A percentile compares a stretch with the other conserved stretches of the same genome.
Evolutionary conservation across 768 basidiomycete species (phyloP).

Genomic region (Suillus alpinus): DNA sequence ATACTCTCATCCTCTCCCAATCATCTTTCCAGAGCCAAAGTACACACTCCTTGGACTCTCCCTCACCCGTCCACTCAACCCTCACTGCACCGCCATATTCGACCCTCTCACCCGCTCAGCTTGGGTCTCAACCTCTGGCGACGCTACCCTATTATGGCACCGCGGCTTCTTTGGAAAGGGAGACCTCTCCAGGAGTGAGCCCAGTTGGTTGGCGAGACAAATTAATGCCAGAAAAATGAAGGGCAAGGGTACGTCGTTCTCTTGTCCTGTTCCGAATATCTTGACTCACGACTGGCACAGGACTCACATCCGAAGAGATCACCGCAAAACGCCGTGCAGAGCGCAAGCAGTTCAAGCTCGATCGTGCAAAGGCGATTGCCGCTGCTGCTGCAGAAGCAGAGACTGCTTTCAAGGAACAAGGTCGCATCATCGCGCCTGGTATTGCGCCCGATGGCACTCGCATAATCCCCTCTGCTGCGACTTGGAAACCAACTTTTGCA

Average conservation of each 20-base stretch:
- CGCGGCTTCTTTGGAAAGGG: background rate
- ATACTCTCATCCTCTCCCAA: slow-evolving; percentile 71
- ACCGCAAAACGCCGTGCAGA: slow-evolving; percentile 85
- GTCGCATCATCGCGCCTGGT: slow-evolving; percentile 57
- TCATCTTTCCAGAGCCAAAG: slow-evolving; percentile 47
- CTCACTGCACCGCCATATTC: too few species aligned
- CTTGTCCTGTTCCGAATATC: background rate
- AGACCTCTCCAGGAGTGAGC: background rate
- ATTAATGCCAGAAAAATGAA: background rate
- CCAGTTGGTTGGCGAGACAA: background rate
- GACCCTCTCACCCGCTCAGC: too few species aligned
- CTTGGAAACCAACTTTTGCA: slow-evolving; percentile 58
- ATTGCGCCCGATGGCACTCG: slow-evolving; percentile 48
- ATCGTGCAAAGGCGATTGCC: slow-evolving; percentile 86
- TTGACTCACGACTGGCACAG: slow-evolving; percentile 31
- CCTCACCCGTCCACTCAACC: background rate
- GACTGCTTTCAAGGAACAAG: slow-evolving; percentile 67
- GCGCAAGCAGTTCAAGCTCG: slow-evolving; percentile 89
- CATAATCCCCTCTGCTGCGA: slow-evolving; percentile 72
- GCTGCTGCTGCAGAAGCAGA: slow-evolving; percentile 79
- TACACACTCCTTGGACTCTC: slow-evolving; percentile 52
- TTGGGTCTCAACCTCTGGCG: background rate
- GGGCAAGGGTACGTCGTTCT: background rate
- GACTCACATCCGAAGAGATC: slow-evolving; percentile 85
- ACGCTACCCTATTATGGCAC: background rate